Evolutionary conservation across 345 rosid genomes (phyloP), one percentile per base, ranked within the genome.

Genomic region (Laguncularia racemosa): DNA sequence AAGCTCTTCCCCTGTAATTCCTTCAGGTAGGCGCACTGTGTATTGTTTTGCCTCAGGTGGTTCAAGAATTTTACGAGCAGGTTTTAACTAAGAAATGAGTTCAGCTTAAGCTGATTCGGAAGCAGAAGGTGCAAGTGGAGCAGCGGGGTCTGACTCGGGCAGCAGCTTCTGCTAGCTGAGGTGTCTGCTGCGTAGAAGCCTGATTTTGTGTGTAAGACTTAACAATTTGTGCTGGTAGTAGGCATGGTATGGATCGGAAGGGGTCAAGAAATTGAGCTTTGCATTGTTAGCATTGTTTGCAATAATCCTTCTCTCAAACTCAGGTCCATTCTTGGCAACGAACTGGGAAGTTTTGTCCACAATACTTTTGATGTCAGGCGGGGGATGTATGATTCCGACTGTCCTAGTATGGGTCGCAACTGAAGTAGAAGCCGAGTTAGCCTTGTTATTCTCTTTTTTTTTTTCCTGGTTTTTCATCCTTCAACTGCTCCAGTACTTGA

Each of bases 1-100:
- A 56, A 89, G 80, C 68, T 89, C 95, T 70, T 84, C 95, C 21
- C 89, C 78, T 1, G 86, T 84, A 38, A 82, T 86, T 49, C 92
- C 92, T 67, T 81, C 90, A 55, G 95, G 92, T 64, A 86, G 80
- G 57, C 76, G 75, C 53, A 86, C 84, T 8, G 92, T 86, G 67
- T 86, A 86, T 68, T 84, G 89, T 61, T 78, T 88, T 50, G 84
- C 72, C 56, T 89, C 97, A 0, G 92, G 95, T 13, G 84, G 86
- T 55, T 78, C 88, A 38, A 86, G 78, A 64, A 77, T 74, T 72
- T 86, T 82, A 12, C 70, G 57, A 16, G 72, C 75, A 40, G 80
- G 77, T 76, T 84, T 78, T 61, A 89, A 86, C 60, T 70, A 92
- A 16, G 81, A 88, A 20, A 79, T 64, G 44, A 76, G 77, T 52